These are phyloP conservation scores for Hypsizygus ulmarius DNA, from an alignment of 1,284 basidiomycete genomes.

Conservation along the genomic window DNA sequence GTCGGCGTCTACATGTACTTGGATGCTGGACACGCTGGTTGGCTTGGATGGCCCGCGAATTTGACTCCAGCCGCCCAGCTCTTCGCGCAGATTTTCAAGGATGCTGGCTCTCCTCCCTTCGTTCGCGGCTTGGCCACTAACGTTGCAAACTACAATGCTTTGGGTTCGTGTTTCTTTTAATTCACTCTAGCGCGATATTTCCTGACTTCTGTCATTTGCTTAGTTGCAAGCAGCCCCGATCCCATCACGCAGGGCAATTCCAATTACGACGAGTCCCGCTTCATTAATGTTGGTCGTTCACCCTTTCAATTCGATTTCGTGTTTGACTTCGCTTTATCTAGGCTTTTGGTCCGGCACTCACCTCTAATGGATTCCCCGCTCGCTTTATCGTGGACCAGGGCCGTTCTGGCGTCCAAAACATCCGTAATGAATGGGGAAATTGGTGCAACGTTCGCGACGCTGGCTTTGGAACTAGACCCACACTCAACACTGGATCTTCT, in stretches of 20 bases:
- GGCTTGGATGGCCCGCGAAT: constrained; percentile 69
- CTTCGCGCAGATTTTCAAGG: constrained; percentile 48
- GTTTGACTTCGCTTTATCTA: constrained; percentile 17
- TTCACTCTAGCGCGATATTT: background rate
- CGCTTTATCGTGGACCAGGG: constrained; percentile 66
- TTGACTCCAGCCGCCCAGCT: constrained; percentile 54
- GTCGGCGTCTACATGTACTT: constrained; percentile 60
- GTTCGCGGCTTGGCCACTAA: constrained; percentile 64
- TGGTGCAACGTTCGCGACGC: constrained; percentile 63
- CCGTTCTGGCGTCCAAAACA: constrained; percentile 59
- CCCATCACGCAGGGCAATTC: constrained; percentile 56
- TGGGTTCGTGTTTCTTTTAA: constrained; percentile 29
- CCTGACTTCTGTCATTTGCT: constrained; percentile 1
- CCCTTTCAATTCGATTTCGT: background rate
- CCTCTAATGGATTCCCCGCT: constrained; percentile 49
- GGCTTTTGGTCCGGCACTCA: constrained; percentile 49
- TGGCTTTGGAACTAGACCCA: constrained; percentile 61
- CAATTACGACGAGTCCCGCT: constrained; percentile 62
- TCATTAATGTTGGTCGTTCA: constrained; percentile 45
- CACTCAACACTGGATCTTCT: constrained; percentile 50
- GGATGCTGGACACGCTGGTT: constrained; percentile 65
- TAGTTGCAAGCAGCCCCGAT: constrained; percentile 48
- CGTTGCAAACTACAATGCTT: constrained; percentile 65
- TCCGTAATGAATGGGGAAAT: constrained; percentile 53
- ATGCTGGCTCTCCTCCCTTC: constrained; percentile 48